Base-by-base conservation (phyloP, 163 green algal genomes). In the Picocystis sp. region DNA sequence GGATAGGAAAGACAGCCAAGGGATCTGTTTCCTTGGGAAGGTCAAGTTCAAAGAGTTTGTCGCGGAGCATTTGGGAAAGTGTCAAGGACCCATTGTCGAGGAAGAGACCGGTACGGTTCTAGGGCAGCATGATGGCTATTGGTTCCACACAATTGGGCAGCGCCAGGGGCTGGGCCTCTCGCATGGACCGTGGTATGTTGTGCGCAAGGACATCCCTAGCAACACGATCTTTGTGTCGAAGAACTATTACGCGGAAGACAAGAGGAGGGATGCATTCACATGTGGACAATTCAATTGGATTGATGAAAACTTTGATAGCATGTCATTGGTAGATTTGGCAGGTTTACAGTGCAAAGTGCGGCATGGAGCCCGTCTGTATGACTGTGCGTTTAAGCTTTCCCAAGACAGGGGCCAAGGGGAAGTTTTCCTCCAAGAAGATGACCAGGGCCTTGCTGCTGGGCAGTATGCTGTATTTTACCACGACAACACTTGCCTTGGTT, bases 1-100 rank as follows among this genome's bases (percentile, higher is more conserved):
- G 55, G 64, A 64, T n/a, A 73, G 91, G 17, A 87, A 86, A 56
- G 91, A 99, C 70, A 89, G 73, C 64, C 91, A 99, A 67, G 90
- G 70, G 33, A 97, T 99, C 53, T 99, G 91, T 74, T 99, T 99
- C 63, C 73, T 99, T 29, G 91, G 91, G 41, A 97, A 97, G 58
- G 74, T 84, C 21, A 80, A 81, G 53, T 89, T 87, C 55, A 53
- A 33, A 45, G 82, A 91, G 65, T 92, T 92, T 54, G 55, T 78
- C 13, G 48, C 46, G 33, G 64, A 85, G 69, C 89, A 97, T 58
- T 57, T 97, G 48, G 90, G 90, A 8, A 70, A 81, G 53, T 91
- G 78, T 80, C 74, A 70, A 12, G 90, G 90, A 3, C 71, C 74
- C 10, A 66, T 99, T 5, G 55, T 97, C 6, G 84, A 95, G 55